Conservation (phyloP, 1,284 basidiomycete species). For the Tylopilus sp. region DNA sequence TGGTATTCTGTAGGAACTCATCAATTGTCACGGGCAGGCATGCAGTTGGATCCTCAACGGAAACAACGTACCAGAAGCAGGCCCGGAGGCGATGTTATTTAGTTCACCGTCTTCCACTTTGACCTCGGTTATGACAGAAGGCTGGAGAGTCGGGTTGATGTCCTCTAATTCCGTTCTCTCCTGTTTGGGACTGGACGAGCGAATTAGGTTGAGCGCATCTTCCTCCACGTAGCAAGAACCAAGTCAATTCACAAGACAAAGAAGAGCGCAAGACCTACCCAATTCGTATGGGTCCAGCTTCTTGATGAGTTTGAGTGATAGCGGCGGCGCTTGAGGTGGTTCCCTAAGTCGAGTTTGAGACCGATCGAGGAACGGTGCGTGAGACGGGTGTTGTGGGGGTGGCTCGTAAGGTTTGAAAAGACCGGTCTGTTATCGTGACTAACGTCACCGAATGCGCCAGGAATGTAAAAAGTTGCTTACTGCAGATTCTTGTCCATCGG, state of each 20-base stretch:
- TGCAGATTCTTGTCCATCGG: neutral
- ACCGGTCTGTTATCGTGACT: neutral
- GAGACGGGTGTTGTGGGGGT: constrained; percentile 23
- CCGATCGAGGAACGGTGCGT: constrained; percentile 5
- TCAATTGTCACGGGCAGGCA: neutral
- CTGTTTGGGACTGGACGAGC: neutral
- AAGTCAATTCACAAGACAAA: neutral
- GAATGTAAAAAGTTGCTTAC: constrained; percentile 3
- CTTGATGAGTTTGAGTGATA: constrained; percentile 19
- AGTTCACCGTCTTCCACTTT: constrained; percentile 15
- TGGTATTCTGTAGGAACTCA: neutral
- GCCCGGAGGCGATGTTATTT: neutral
- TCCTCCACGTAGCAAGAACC: constrained; percentile 21
- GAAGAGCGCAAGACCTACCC: constrained; percentile 8
- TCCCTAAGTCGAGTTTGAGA: neutral
- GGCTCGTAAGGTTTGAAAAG: constrained; percentile 28
- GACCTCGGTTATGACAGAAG: constrained; percentile 8
- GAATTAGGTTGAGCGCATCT: constrained; percentile 21
- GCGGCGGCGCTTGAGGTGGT: neutral
- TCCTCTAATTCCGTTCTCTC: constrained; percentile 10
- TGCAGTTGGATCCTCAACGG: neutral
- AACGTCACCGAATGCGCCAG: neutral
- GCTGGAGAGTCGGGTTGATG: neutral
- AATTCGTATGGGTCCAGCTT: constrained; percentile 32
- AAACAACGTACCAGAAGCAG: neutral